A percentile compares a stretch with the other conserved stretches of the same genome.
These are phyloP conservation scores for Gentiana straminea DNA, from an alignment of 257 asterid species.

Conservation along the genomic window DNA sequence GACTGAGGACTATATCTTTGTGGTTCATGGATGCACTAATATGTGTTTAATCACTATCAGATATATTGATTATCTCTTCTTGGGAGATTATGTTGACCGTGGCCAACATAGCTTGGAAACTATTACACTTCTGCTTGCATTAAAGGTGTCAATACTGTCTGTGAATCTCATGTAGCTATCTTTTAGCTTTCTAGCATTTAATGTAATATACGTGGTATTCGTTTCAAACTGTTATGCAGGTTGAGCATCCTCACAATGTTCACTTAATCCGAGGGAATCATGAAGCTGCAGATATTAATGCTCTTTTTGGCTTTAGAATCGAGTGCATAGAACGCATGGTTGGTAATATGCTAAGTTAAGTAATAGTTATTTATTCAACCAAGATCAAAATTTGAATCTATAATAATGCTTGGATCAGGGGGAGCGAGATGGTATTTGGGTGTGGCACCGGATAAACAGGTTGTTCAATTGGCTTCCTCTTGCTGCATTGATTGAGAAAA, in stretches of 20 bases:
- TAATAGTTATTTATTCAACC: too few species aligned
- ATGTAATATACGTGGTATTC: slow-evolving; percentile 11
- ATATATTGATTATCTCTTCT: slow-evolving; percentile 90
- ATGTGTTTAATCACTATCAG: slow-evolving; percentile 34
- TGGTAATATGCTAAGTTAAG: slow-evolving; percentile 6
- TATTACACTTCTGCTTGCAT: slow-evolving; percentile 86
- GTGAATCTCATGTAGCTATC: slow-evolving; percentile 8
- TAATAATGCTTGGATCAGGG: slow-evolving; percentile 50
- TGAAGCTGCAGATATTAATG: slow-evolving; percentile 99
- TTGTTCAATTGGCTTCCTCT: slow-evolving; percentile 98
- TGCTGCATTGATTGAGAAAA: slow-evolving; percentile 94
- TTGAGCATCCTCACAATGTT: slow-evolving; percentile 75
- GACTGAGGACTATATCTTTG: background rate
- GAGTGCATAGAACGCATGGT: slow-evolving; percentile 99
- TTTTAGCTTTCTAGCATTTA: slow-evolving; percentile 4
- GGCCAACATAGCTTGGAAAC: slow-evolving; percentile 99
- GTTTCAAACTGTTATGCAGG: slow-evolving; percentile 36
- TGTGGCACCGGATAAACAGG: slow-evolving; percentile 94
- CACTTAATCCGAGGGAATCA: slow-evolving; percentile 98
- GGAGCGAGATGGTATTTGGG: slow-evolving; percentile 99
- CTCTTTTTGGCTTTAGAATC: slow-evolving; percentile 94
- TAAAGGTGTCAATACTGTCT: slow-evolving; percentile 48
- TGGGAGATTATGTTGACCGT: slow-evolving; percentile 99
- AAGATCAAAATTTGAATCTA: background rate
- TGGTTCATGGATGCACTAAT: slow-evolving; percentile 14